phyloP scores from a whole-genome alignment of 2,329 filamentous ascomycete species.

The Daldinia eschscholtzii region DNA sequence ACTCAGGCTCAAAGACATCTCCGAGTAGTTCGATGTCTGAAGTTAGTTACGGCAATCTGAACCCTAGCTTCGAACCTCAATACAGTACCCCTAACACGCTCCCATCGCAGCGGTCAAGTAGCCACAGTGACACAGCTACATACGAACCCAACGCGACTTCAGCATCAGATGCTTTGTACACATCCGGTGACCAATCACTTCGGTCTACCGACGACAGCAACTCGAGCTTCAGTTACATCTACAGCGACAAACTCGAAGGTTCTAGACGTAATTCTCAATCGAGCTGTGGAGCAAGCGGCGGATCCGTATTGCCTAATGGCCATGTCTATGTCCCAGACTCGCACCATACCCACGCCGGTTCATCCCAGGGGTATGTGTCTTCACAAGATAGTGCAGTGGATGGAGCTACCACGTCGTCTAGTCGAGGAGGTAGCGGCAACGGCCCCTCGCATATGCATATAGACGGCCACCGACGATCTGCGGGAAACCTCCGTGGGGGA shows the following conservation, averaged over 20 bases:
- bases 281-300: slow-evolving; percentile 41
- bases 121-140: slow-evolving; percentile 37
- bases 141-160: slow-evolving; percentile 36
- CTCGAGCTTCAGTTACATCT: slow-evolving; percentile 48
- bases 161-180: slow-evolving; percentile 42
- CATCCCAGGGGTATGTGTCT: slow-evolving; percentile 43
- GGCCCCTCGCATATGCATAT: slow-evolving; percentile 47
- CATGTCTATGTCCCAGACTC: slow-evolving; percentile 53
- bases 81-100: slow-evolving; percentile 42
- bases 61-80: slow-evolving; percentile 44
- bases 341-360: slow-evolving; percentile 41
- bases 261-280: slow-evolving; percentile 47
- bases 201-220: slow-evolving; percentile 44
- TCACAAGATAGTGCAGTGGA: slow-evolving; percentile 38
- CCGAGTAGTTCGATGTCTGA: slow-evolving; percentile 45
- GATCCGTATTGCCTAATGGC: slow-evolving; percentile 51
- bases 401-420: slow-evolving; percentile 38
- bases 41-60: slow-evolving; percentile 49
- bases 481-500: slow-evolving; percentile 51
- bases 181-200: slow-evolving; percentile 40
- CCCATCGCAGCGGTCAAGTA: slow-evolving; percentile 38
- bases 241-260: slow-evolving; percentile 47
- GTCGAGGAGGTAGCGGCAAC: slow-evolving; percentile 39
- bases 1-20: slow-evolving; percentile 44
- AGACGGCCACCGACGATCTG: slow-evolving; percentile 51